Percentiles rank a stretch among this genome's conserved stretches.
phyloP scores from a whole-genome alignment of 164 flowering plant species.

The Litsea cubeba region DNA sequence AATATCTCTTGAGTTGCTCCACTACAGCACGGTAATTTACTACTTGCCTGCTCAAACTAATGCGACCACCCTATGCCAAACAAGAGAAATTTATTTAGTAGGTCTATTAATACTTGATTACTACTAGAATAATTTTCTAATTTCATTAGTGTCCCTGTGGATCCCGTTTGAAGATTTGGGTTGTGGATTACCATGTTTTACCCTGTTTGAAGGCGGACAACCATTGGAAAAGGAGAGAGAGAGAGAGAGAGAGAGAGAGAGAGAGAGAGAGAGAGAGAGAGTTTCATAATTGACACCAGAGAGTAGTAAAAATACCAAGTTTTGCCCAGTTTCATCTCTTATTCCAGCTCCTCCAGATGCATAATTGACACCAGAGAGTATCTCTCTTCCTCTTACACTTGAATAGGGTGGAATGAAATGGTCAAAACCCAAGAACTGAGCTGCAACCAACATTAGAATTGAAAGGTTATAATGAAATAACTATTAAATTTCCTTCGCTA shows the following conservation, averaged over 20 bases:
- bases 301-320: slow-evolving; percentile 33
- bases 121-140: background rate
- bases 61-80: slow-evolving; percentile 47
- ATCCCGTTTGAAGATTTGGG: background rate
- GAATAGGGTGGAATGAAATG: slow-evolving; percentile 39
- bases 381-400: slow-evolving; percentile 27
- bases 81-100: background rate
- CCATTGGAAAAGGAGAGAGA: too few relatives aligned
- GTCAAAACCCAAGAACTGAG: slow-evolving; percentile 45
- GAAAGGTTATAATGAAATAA: too few relatives aligned
- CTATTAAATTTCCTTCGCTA: too few relatives aligned
- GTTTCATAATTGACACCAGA: too few relatives aligned
- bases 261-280: background rate
- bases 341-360: slow-evolving; percentile 62
- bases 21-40: slow-evolving; percentile 15
- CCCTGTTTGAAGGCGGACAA: background rate
- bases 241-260: background rate
- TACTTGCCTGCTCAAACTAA: slow-evolving; percentile 47
- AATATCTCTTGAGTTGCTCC: background rate
- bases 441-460: slow-evolving; percentile 22
- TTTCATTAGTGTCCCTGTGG: background rate
- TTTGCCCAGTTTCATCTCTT: slow-evolving; percentile 49
- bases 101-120: background rate
- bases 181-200: too few relatives aligned
- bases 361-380: slow-evolving; percentile 45